phyloP scores from a whole-genome alignment of 257 asterid species.

The Nicotiana sylvestris region DNA sequence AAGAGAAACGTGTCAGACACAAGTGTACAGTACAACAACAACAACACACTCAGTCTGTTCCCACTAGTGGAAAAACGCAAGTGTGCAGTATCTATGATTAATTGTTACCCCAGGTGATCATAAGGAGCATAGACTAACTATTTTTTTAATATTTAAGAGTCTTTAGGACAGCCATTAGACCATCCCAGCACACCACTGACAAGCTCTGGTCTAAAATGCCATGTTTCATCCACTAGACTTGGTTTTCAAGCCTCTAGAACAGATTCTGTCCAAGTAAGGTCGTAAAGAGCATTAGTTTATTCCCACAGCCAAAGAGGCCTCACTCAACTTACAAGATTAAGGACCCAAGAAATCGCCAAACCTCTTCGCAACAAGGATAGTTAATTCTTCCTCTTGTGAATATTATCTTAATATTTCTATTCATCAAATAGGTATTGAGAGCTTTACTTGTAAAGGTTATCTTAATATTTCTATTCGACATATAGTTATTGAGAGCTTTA shows the following conservation, averaged over 20 bases:
- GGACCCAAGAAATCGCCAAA: background rate
- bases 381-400: background rate
- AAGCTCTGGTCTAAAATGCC: background rate
- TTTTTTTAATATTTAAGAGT: background rate
- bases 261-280: background rate
- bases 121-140: no score
- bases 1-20: background rate
- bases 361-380: background rate
- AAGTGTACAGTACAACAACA: background rate
- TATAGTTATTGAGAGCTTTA: background rate
- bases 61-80: background rate
- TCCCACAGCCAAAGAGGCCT: background rate
- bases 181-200: background rate
- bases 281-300: no score
- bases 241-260: background rate
- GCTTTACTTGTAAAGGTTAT: background rate
- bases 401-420: background rate
- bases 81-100: background rate
- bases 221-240: background rate
- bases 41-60: no score
- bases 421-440: background rate
- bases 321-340: background rate
- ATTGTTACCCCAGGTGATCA: background rate
- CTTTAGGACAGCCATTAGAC: background rate
- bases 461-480: background rate